Evolutionary conservation across 306 rosid species (phyloP).

Genomic region (Casuarina glauca): DNA sequence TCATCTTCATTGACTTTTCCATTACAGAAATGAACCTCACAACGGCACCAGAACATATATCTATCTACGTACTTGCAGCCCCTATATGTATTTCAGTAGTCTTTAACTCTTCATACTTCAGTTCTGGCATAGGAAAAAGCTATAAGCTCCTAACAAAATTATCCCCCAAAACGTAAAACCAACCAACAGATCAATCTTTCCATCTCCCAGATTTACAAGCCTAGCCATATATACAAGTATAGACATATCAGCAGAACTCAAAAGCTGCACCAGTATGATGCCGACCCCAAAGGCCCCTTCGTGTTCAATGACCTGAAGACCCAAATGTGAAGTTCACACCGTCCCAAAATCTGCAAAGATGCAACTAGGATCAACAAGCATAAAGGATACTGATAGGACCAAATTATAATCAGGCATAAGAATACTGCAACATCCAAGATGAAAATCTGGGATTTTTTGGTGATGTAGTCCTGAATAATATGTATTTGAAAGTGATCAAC

Average conservation of each 20-base stretch:
- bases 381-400: conserved; percentile 9
- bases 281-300: conserved; percentile 24
- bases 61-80: neutral
- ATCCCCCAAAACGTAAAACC: conserved; percentile 23
- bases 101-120: conserved; percentile 27
- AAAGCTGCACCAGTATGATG: conserved; percentile 23
- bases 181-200: conserved; percentile 32
- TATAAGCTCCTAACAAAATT: conserved; percentile 28
- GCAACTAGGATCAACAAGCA: conserved; percentile 22
- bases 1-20: conserved; percentile 9
- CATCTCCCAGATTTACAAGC: conserved; percentile 50
- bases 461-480: neutral
- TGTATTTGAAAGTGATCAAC: neutral
- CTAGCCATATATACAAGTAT: conserved; percentile 55
- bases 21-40: conserved; percentile 12
- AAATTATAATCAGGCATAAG: conserved; percentile 8
- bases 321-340: conserved; percentile 32
- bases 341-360: conserved; percentile 51
- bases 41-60: neutral
- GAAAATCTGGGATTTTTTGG: neutral
- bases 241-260: conserved; percentile 29
- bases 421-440: neutral
- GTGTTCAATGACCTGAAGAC: conserved; percentile 21
- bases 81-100: neutral
- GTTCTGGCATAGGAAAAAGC: conserved; percentile 26